phyloP scores from a whole-genome alignment of 2,329 filamentous ascomycete species.

The Alternaria solani region DNA sequence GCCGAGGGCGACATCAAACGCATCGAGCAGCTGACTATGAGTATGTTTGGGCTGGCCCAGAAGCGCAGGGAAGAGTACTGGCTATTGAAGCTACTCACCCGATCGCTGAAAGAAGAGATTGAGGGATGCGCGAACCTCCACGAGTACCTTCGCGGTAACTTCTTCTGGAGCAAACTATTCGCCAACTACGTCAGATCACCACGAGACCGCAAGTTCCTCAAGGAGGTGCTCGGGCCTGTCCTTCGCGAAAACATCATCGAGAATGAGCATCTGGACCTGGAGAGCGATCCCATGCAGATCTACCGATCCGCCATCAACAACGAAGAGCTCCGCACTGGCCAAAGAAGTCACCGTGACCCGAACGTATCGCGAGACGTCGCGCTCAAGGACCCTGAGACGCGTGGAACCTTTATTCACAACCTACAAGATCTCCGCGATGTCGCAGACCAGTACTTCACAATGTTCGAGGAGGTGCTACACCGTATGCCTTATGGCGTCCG shows the following conservation, averaged over 20 bases:
- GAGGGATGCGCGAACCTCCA: slow-evolving; percentile 76
- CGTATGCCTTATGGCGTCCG: slow-evolving; percentile 93
- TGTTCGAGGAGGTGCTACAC: slow-evolving; percentile 81
- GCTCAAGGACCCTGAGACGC: slow-evolving; percentile 94
- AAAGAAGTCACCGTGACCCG: slow-evolving; percentile 78
- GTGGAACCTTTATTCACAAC: slow-evolving; percentile 91
- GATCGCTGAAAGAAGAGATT: slow-evolving; percentile 86
- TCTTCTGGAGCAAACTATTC: slow-evolving; percentile 91
- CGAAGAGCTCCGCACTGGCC: slow-evolving; percentile 91
- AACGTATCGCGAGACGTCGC: slow-evolving; percentile 91
- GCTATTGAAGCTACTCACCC: slow-evolving; percentile 83
- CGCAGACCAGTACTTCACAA: slow-evolving; percentile 85
- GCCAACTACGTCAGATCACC: slow-evolving; percentile 89
- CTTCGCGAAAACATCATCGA: slow-evolving; percentile 94
- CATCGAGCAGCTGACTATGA: slow-evolving; percentile 94
- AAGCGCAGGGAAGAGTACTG: slow-evolving; percentile 98
- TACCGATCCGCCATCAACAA: slow-evolving; percentile 96
- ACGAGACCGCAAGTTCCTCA: slow-evolving; percentile 88
- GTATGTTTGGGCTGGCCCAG: slow-evolving; percentile 94
- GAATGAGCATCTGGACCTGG: slow-evolving; percentile 86
- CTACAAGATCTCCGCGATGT: slow-evolving; percentile 93
- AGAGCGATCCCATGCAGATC: slow-evolving; percentile 97
- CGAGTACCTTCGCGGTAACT: slow-evolving; percentile 88
- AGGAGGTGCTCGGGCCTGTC: slow-evolving; percentile 82
- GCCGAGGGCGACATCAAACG: slow-evolving; percentile 92